Evolutionary conservation across 192 early-diverging fungal species (phyloP).

Genomic region (Coemansia sp.): DNA sequence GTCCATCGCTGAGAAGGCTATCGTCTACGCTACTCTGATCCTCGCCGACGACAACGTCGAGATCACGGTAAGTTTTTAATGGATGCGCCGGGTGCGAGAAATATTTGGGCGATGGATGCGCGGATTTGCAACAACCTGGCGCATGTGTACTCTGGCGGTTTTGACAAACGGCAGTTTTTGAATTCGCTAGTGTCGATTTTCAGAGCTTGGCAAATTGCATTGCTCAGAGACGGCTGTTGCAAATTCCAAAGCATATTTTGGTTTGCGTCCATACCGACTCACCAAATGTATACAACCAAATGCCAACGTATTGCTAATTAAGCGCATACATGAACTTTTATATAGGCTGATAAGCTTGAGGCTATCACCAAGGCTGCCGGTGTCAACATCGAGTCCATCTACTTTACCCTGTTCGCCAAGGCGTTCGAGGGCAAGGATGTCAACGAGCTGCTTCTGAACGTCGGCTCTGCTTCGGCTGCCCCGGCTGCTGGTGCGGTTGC

Average conservation of each 20-base stretch:
- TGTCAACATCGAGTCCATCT: conserved; percentile 86
- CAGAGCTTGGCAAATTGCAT: neutral
- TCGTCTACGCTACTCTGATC: conserved; percentile 96
- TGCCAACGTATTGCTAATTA: neutral
- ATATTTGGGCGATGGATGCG: conserved; percentile 15
- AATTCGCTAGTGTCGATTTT: neutral
- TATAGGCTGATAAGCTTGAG: conserved; percentile 86
- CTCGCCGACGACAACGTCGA: conserved; percentile 96
- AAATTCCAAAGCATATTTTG: neutral
- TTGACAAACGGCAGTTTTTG: neutral
- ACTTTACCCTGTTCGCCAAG: conserved; percentile 96
- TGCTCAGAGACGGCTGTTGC: neutral
- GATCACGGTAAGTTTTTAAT: conserved; percentile 77
- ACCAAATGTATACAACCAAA: neutral
- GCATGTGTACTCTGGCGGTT: neutral
- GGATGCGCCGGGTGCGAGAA: conserved; percentile 7
- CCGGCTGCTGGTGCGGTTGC: conserved; percentile 53
- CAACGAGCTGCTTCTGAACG: conserved; percentile 83
- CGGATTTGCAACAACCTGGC: neutral
- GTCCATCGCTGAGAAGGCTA: conserved; percentile 80
- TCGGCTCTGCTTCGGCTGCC: conserved; percentile 67
- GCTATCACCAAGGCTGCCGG: conserved; percentile 90
- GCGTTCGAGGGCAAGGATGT: conserved; percentile 93
- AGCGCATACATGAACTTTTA: neutral
- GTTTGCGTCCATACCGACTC: neutral